These are phyloP conservation scores for Paecilomyces niveus DNA, from an alignment of 2,329 filamentous ascomycete species.

Conservation along the genomic window DNA sequence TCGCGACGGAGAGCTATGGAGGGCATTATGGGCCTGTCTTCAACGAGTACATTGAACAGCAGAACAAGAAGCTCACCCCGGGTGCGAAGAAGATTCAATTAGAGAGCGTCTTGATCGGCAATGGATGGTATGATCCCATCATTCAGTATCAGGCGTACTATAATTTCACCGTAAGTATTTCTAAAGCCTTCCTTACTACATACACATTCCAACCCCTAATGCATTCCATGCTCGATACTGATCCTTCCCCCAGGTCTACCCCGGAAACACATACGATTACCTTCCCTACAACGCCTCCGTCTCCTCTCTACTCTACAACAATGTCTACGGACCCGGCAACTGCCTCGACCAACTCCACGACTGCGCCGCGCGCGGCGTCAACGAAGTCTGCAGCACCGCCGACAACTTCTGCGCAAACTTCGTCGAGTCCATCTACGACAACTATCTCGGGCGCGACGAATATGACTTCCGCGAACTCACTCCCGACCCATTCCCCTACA, in stretches of 20 bases:
- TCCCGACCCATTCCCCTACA: conserved; percentile 20
- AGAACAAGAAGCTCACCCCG: not conserved
- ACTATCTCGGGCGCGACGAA: conserved; percentile 45
- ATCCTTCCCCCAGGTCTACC: conserved; percentile 14
- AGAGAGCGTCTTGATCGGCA: conserved; percentile 29
- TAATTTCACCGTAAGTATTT: conserved; percentile 22
- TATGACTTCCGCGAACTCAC: conserved; percentile 41
- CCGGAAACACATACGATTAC: conserved; percentile 31
- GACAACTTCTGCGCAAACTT: conserved; percentile 50
- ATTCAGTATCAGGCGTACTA: conserved; percentile 33
- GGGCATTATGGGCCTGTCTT: conserved; percentile 54
- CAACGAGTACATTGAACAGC: conserved; percentile 18
- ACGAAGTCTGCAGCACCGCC: conserved; percentile 47
- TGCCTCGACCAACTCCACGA: conserved; percentile 51
- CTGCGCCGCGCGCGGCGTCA: conserved; percentile 46
- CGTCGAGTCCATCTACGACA: conserved; percentile 48
- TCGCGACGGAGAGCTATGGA: conserved; percentile 52
- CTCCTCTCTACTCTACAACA: conserved; percentile 50
- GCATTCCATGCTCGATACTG: not conserved
- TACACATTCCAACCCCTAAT: not conserved
- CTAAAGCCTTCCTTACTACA: not conserved
- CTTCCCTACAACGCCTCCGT: conserved; percentile 35
- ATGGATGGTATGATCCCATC: conserved; percentile 32
- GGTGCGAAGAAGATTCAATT: conserved; percentile 15
- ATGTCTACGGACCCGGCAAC: conserved; percentile 54